Conservation (phyloP, 2,329 filamentous ascomycete species). For the Pestalotiopsis sp. region DNA sequence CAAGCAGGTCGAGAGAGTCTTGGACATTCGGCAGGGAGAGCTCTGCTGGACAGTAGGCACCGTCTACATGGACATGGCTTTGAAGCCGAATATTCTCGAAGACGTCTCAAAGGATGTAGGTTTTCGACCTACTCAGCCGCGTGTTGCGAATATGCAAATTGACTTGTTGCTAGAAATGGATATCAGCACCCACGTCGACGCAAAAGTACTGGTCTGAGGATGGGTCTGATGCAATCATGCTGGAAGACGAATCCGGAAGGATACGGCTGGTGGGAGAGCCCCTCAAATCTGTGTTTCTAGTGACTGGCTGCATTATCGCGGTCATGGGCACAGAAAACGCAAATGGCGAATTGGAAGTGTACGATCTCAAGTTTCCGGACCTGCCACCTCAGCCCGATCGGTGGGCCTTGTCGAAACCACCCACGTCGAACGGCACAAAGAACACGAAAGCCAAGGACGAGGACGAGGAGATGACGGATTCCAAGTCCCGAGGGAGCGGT, state of each 20-base stretch:
- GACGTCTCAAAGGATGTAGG: constrained; percentile 90
- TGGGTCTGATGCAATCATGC: constrained; percentile 70
- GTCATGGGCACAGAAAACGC: constrained; percentile 92
- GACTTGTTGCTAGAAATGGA: constrained; percentile 66
- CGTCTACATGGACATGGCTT: constrained; percentile 93
- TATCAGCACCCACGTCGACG: constrained; percentile 76
- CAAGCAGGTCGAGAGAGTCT: constrained; percentile 78
- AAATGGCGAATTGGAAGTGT: constrained; percentile 88
- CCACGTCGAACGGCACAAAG: constrained; percentile 26
- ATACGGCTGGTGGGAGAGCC: constrained; percentile 75
- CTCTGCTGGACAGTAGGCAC: constrained; percentile 95
- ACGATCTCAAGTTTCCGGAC: constrained; percentile 88
- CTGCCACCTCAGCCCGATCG: constrained; percentile 79
- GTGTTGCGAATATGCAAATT: constrained; percentile 13
- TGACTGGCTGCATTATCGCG: constrained; percentile 93
- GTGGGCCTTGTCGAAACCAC: constrained; percentile 68
- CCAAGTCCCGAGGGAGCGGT: constrained; percentile 33
- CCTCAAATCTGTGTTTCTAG: constrained; percentile 71
- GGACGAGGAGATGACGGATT: constrained; percentile 61
- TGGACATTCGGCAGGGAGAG: constrained; percentile 94
- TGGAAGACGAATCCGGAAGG: constrained; percentile 95
- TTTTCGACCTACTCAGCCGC: constrained; percentile 10
- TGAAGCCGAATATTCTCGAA: constrained; percentile 95
- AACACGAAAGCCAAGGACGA: constrained; percentile 40
- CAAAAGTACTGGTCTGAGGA: constrained; percentile 74